Conservation (phyloP, 2,329 filamentous ascomycete genomes). For the Fonsecaea erecta region DNA sequence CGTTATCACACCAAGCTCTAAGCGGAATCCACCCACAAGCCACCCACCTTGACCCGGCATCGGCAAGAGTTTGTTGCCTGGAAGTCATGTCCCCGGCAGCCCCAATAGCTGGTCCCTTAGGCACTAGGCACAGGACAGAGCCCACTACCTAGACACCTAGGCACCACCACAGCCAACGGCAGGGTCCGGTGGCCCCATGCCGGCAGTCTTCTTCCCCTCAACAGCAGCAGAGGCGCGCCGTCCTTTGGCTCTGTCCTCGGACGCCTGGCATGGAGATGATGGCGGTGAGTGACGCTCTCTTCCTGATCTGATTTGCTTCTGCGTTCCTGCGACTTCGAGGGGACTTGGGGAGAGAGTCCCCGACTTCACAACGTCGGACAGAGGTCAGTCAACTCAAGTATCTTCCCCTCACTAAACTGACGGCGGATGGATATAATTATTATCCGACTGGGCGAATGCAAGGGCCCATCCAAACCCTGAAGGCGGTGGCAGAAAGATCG, state of each 20-base stretch:
- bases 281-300: slow-evolving; percentile 11
- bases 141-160: slow-evolving; percentile 12
- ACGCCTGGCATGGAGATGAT: background rate
- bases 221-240: too few relatives aligned
- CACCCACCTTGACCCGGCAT: background rate
- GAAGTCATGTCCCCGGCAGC: background rate
- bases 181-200: slow-evolving; percentile 69
- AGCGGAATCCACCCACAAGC: slow-evolving; percentile 8
- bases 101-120: background rate
- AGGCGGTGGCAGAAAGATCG: slow-evolving; percentile 19
- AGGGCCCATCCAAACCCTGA: background rate
- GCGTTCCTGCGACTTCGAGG: too few relatives aligned
- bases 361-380: too few relatives aligned
- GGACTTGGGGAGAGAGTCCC: background rate
- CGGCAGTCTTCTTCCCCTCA: slow-evolving; percentile 7
- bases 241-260: background rate
- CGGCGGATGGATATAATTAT: background rate
- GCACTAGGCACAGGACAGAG: slow-evolving; percentile 7
- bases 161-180: slow-evolving; percentile 38
- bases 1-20: slow-evolving; percentile 27
- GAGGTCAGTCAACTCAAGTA: background rate
- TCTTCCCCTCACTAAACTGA: slow-evolving; percentile 9
- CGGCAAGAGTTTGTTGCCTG: background rate
- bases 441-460: slow-evolving; percentile 1
- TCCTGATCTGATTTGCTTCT: slow-evolving; percentile 11